Conservation (phyloP, 805 yeast genomes). For the Kluyveromyces nonfermentans region DNA sequence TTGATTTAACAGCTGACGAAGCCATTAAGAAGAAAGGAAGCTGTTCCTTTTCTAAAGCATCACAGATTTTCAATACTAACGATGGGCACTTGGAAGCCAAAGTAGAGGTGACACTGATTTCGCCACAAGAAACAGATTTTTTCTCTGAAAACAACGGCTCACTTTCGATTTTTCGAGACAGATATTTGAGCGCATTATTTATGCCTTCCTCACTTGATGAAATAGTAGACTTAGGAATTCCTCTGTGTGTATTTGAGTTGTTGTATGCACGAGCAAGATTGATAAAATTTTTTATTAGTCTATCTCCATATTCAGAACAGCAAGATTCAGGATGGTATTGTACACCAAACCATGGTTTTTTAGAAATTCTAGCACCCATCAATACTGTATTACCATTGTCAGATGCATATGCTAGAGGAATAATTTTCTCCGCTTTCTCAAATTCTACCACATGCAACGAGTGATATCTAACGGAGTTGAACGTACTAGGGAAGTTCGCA, state of each 20-base stretch:
- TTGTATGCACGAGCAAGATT: constrained; percentile 17
- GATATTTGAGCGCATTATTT: constrained; percentile 5
- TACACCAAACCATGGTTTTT: constrained; percentile 76
- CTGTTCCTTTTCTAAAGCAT: constrained; percentile 24
- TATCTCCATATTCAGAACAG: constrained; percentile 61
- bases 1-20: constrained; percentile 41
- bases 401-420: constrained; percentile 55
- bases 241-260: constrained; percentile 3
- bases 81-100: constrained; percentile 11
- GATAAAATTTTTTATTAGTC: constrained; percentile 50
- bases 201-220: background rate
- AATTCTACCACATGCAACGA: constrained; percentile 48
- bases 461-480: constrained; percentile 80
- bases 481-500: constrained; percentile 31
- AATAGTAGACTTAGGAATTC: background rate
- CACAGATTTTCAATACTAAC: constrained; percentile 44
- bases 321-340: constrained; percentile 97
- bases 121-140: background rate
- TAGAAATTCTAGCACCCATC: constrained; percentile 70
- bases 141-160: constrained; percentile 12
- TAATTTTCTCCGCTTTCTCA: constrained; percentile 25
- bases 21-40: constrained; percentile 48
- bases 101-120: constrained; percentile 4
- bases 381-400: constrained; percentile 38
- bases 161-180: constrained; percentile 19